Base-by-base conservation (phyloP, 208 protist species). In the Trypanosoma boissoni region DNA sequence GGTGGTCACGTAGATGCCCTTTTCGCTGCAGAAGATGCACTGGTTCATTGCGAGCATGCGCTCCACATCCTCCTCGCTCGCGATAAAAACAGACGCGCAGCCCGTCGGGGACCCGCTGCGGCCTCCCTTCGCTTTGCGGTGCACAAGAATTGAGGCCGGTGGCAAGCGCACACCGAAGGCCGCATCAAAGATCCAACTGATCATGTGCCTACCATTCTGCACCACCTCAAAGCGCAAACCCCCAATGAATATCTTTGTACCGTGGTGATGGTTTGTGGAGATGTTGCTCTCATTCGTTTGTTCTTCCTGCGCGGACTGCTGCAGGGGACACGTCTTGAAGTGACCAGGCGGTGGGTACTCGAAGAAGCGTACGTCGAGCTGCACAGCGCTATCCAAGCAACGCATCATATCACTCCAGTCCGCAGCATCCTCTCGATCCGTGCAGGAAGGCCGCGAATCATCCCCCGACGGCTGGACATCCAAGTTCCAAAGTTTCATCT, bases 201-300 rank as follows among this genome's bases (percentile, higher is more conserved):
- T 74, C 23, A 72, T 70, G 34, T 80, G 75, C 27, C 83, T 74
- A 42, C 83, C 83, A 43, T 55, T 65, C 54, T 90, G 86, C 23
- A 93, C 76, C n/a, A 93, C 78, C 72, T 93, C 86, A 63, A 88
- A 93, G 29, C 86, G 86, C 54, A 93, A 63, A 20, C 83, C 83
- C 24, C 86, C 86, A 37, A 93, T 58, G 57, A 93, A 93, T 24
- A 93, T 65, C 71, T 93, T 93, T 26, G 69, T 83, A 45, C 86
- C 78, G 24, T 59, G 58, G 43, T 72, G 64, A 34, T 59, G 49
- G 31, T 5, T 58, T 18, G 51, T 62, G 7, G 58, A 27, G 50
- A 12, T 29, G n/a, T 29, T 20, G 20, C 44, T 43, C 3, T 20
- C 58, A 58, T 58, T 46, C 3, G 20, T 27, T 44, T 55, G 18